Percentiles rank a stretch among this genome's conserved stretches.
These are phyloP conservation scores for Didymella sp. DNA, from an alignment of 2,329 filamentous ascomycete genomes.

Conservation along the genomic window DNA sequence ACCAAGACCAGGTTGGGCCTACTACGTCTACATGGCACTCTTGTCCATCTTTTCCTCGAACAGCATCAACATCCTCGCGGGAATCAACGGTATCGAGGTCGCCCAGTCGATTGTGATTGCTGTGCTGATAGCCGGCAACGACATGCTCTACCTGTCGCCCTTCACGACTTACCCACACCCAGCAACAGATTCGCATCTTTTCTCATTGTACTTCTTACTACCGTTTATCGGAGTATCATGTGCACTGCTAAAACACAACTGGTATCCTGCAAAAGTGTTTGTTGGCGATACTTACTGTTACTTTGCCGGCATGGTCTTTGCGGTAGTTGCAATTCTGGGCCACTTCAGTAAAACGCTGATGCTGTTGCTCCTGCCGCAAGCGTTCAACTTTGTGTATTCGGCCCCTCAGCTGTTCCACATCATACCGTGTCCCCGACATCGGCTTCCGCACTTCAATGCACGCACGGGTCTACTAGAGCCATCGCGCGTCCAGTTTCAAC, in stretches of 20 bases:
- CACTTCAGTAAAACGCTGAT: slow-evolving; percentile 98
- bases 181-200: slow-evolving; percentile 92
- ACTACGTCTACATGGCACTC: slow-evolving; percentile 97
- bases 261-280: slow-evolving; percentile 94
- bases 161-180: slow-evolving; percentile 84
- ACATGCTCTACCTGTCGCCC: slow-evolving; percentile 79
- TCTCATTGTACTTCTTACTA: slow-evolving; percentile 92
- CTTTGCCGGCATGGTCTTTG: slow-evolving; percentile 98
- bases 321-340: slow-evolving; percentile 92
- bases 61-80: slow-evolving; percentile 98
- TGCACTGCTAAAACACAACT: slow-evolving; percentile 88
- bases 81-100: slow-evolving; percentile 98
- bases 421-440: slow-evolving; percentile 90
- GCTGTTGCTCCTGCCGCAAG: slow-evolving; percentile 88
- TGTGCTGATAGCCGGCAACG: slow-evolving; percentile 81
- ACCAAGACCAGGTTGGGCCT: slow-evolving; percentile 58
- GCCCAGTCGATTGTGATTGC: slow-evolving; percentile 93
- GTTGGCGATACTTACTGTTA: slow-evolving; percentile 99
- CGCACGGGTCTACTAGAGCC: slow-evolving; percentile 85
- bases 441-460: slow-evolving; percentile 86
- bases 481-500: slow-evolving; percentile 77
- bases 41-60: slow-evolving; percentile 98
- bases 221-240: slow-evolving; percentile 93
- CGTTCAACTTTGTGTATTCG: slow-evolving; percentile 96
- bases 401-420: slow-evolving; percentile 88